Base-by-base conservation (phyloP, 345 rosid genomes). In the Eucalyptus marginata region DNA sequence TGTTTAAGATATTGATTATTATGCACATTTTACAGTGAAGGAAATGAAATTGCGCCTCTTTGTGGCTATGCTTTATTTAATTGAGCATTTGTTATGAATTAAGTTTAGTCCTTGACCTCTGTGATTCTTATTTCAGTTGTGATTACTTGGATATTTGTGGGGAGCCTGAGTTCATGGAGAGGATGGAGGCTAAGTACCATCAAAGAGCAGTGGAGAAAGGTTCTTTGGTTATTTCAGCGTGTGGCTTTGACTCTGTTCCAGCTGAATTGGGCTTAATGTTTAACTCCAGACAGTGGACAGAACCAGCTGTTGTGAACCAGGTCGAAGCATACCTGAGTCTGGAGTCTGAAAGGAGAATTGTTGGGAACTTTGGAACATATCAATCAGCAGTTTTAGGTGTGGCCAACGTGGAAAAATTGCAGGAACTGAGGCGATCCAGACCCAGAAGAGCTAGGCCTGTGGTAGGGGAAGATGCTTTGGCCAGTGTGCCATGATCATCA, bases 101-200 rank as follows among this genome's bases (percentile, higher is more conserved):
- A 76, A 5, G 27, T 76, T 11, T 76, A 76, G 54, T 13, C 62
- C 27, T 87, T 87, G 27, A 76, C 31, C 85, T 66, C 33, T 17
- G 64, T 51, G 84, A 66, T 13, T 54, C 58, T 40, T n/a, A 44
- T 87, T 84, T 29, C 86, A 87, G 91, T 79, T 88, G 97, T 90
- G 98, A 97, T 93, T 97, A 97, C 93, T 91, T 97, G 96, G 99
- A 97, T 92, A 97, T 95, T 88, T 92, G 95, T 92, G 99, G 99
- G 86, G 98, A 97, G 90, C 97, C 99, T 31, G 99, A 96, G 94
- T 97, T 96, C 87, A 96, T 96, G 97, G 99, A 96, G 95, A 92
- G 91, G 88, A 92, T 95, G 94, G 97, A 96, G 94, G 95, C 92
- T 43, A 90, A 91, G 47, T 96, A 93, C 91, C 98, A 97, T 58